Evolutionary conservation across 352 stramenopile genomes (phyloP), one percentile per base, ranked within the genome.

Genomic region (Pythium folliculosum): DNA sequence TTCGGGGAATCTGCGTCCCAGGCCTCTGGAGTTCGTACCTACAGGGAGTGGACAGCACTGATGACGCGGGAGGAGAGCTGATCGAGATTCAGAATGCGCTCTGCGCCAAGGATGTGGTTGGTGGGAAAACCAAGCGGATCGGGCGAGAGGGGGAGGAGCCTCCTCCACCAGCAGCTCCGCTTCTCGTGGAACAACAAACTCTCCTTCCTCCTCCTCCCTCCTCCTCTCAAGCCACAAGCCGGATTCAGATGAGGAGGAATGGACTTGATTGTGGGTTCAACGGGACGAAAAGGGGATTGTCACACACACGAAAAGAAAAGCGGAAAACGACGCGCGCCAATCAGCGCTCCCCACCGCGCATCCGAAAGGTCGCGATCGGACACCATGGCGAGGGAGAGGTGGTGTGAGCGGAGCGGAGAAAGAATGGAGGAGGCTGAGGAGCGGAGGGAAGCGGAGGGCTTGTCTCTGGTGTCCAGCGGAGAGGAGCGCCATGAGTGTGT

Each of bases 311-410:
- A 32, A 53, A 32, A 44, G 50, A 53, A 30, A 1, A 52, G 45
- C 13, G 19, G 17, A 43, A 63, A 63, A 19, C 40, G 43, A 38
- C 55, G 40, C 30, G 56, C 37, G 22, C 56, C 56, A 63, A 63
- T 63, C 56, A 53, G 40, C 23, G n/a, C 0, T 5, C 23, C 19
- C 23, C 7, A 2, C 38, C 16, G 19, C 23, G 27, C 8, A 12
- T 21, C 40, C 30, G 43, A 63, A 63, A 63, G n/a, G 56, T 27
- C 43, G 56, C 43, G 30, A 32, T 47, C 32, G 53, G 38, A 48
- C 53, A 60, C 53, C 37, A 9, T 48, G 53, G 37, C 4, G 35
- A 13, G 8, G 8, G 35, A 40, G 35, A 40, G 8, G 8, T 14
- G 35, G n/a, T n/a, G n/a, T n/a, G 35, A 40, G 35, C 4, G 35